Evolutionary conservation across 2,329 filamentous ascomycete species (phyloP).

Genomic region (Colletotrichum sp.): DNA sequence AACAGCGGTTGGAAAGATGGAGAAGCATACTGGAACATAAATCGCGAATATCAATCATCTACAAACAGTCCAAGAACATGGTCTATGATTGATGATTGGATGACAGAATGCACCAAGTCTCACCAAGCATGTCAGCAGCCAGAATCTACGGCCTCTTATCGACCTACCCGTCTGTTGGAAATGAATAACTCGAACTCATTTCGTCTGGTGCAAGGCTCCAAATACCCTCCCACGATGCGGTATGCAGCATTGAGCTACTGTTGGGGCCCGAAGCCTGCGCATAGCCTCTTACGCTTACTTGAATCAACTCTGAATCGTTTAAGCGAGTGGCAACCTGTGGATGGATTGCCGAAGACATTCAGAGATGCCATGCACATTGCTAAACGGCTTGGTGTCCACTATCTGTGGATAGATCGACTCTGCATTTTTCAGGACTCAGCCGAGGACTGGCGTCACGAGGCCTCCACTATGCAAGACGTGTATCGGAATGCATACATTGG

Average conservation of each 20-base stretch:
- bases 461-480: constrained; percentile 24
- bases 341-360: constrained; percentile 15
- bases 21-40: not conserved
- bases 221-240: fast-evolving
- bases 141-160: fast-evolving
- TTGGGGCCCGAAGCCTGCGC: not conserved
- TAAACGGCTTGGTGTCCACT: constrained; percentile 6
- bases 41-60: not conserved
- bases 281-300: not conserved
- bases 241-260: not conserved
- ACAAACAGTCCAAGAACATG: not conserved
- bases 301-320: not conserved
- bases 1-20: too few relatives aligned
- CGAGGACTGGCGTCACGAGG: constrained; percentile 24
- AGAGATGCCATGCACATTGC: constrained; percentile 18
- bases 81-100: not conserved
- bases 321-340: not conserved
- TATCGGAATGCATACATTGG: constrained; percentile 18
- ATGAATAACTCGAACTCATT: not conserved
- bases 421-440: constrained; percentile 26
- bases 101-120: not conserved
- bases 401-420: constrained; percentile 26
- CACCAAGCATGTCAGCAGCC: not conserved
- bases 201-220: not conserved
- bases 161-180: not conserved